Conservation (phyloP, 192 early-diverging fungal species). For the Coemansia sp. region DNA sequence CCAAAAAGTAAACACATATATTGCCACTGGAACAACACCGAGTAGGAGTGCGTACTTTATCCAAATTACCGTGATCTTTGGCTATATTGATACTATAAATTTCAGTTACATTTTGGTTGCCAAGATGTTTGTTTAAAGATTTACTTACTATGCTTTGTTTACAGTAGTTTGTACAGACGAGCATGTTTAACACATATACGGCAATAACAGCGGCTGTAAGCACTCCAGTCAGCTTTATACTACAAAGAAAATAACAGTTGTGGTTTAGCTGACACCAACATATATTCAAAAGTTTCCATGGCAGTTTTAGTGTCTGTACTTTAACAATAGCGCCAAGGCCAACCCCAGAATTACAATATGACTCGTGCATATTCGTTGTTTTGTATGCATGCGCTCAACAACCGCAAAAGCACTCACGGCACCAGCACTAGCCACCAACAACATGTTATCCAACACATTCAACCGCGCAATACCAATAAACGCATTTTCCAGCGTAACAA, state of each 20-base stretch:
- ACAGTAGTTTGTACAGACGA: neutral
- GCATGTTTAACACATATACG: neutral
- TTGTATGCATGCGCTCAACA: neutral
- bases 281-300: no score
- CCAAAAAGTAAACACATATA: constrained; percentile 75
- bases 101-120: no score
- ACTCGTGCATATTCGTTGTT: neutral
- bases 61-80: neutral
- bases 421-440: constrained; percentile 73
- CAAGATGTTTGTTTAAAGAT: no score
- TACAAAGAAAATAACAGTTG: neutral
- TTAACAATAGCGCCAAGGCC: neutral
- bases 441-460: constrained; percentile 90
- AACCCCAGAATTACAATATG: neutral
- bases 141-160: neutral
- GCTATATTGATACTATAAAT: no score
- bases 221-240: neutral
- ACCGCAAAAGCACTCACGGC: constrained; percentile 4
- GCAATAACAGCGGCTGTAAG: neutral
- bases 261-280: neutral
- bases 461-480: constrained; percentile 73
- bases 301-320: neutral
- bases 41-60: neutral
- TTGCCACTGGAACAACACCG: constrained; percentile 57
- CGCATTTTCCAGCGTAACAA: constrained; percentile 71